Evolutionary conservation across 1,284 basidiomycete genomes (phyloP).

Genomic region (Spongiforma sp.): DNA sequence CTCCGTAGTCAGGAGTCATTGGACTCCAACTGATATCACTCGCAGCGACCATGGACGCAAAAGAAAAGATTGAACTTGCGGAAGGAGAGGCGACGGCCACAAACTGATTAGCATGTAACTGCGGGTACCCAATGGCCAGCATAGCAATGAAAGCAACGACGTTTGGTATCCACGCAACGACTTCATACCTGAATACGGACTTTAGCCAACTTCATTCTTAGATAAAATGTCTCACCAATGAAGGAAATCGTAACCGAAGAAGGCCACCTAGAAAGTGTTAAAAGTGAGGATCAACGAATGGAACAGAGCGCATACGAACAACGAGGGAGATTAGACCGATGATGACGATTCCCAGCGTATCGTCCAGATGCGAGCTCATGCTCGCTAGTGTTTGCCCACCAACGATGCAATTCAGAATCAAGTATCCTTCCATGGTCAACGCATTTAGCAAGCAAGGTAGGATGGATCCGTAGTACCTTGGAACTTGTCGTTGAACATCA

Average conservation of each 20-base stretch:
- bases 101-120: constrained; percentile 34
- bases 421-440: constrained; percentile 66
- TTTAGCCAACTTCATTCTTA: background rate
- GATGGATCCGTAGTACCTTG: constrained; percentile 65
- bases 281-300: background rate
- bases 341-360: constrained; percentile 77
- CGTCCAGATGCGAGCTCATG: constrained; percentile 54
- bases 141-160: constrained; percentile 69
- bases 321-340: constrained; percentile 71
- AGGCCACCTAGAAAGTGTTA: constrained; percentile 45
- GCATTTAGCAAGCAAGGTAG: constrained; percentile 72
- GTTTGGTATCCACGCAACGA: constrained; percentile 70
- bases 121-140: constrained; percentile 56
- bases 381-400: constrained; percentile 76
- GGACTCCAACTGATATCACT: constrained; percentile 58
- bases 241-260: constrained; percentile 68
- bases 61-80: constrained; percentile 42
- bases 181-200: constrained; percentile 49
- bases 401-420: constrained; percentile 75
- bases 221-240: constrained; percentile 46
- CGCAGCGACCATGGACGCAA: constrained; percentile 49
- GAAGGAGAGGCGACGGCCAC: constrained; percentile 38
- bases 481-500: background rate
- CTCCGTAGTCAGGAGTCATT: constrained; percentile 62
- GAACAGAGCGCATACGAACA: constrained; percentile 40